Evolutionary conservation across 208 protist species (phyloP).

Genomic region (Herpetomonas samuelpessoai): DNA sequence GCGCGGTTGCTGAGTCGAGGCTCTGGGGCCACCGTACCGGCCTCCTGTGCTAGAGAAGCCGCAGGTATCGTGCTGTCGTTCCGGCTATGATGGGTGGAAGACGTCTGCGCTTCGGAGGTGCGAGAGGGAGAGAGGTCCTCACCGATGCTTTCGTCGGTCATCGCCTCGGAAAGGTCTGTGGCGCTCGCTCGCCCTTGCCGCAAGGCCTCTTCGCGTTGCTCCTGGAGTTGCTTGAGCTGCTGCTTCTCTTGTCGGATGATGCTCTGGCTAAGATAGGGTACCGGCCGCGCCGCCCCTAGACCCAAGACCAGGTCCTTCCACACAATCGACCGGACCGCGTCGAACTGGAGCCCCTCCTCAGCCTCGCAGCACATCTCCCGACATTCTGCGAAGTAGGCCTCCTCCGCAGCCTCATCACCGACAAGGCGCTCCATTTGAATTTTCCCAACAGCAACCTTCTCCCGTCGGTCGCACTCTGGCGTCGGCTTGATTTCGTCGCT

Average conservation of each 20-base stretch:
- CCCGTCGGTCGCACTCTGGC: neutral
- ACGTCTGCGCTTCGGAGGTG: neutral
- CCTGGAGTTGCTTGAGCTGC: neutral
- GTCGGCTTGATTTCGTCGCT: neutral
- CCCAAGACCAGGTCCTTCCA: conserved; percentile 58
- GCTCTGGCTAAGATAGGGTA: conserved; percentile 39
- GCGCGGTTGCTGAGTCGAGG: too few species aligned
- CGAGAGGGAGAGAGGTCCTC: neutral
- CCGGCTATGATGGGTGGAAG: too few species aligned
- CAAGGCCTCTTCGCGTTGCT: conserved; percentile 4
- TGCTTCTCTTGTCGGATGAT: conserved; percentile 18
- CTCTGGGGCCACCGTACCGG: too few species aligned
- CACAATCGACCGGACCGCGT: conserved; percentile 42
- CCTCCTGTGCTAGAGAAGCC: neutral
- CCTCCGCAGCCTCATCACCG: conserved; percentile 5
- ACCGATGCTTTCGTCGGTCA: neutral
- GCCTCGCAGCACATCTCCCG: conserved; percentile 17
- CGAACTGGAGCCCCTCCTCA: conserved; percentile 27
- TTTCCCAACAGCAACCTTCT: conserved; percentile 11
- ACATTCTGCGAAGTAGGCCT: conserved; percentile 42
- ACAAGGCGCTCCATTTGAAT: conserved; percentile 13
- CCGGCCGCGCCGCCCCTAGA: conserved; percentile 5
- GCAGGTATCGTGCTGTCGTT: neutral
- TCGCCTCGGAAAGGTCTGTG: neutral
- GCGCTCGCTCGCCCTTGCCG: neutral